Evolutionary conservation across 495 filamentous ascomycete species (phyloP).

Genomic region (Aspergillus nidulans): DNA sequence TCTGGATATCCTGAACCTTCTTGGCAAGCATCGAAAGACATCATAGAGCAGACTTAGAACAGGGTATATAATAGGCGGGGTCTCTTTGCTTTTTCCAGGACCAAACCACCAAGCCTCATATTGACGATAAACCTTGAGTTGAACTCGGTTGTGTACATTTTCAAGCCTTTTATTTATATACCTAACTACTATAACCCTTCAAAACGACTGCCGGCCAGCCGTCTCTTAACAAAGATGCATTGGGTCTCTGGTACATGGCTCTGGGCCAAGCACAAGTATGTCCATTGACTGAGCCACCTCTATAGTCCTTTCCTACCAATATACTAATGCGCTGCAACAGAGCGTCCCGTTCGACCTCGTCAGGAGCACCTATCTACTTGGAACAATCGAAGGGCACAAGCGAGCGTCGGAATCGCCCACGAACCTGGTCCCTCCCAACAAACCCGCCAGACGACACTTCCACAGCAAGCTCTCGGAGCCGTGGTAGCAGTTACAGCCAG

Average conservation of each 20-base stretch:
- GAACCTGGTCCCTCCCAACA: neutral
- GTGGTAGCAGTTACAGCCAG: neutral
- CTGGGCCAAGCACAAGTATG: neutral
- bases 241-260: neutral
- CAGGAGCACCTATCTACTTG: neutral
- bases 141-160: neutral
- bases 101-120: neutral
- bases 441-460: neutral
- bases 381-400: neutral
- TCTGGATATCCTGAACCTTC: neutral
- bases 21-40: neutral
- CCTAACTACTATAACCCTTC: neutral
- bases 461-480: neutral
- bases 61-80: neutral
- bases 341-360: neutral
- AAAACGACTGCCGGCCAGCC: neutral
- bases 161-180: neutral
- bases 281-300: no score
- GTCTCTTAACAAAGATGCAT: neutral
- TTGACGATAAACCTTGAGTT: neutral
- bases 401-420: neutral
- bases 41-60: neutral
- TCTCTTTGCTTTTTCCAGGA: neutral
- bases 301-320: no score
- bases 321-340: no score